Evolutionary conservation across 345 rosid genomes (phyloP).

Genomic region (sweet orange (Citrus sinensis)): DNA sequence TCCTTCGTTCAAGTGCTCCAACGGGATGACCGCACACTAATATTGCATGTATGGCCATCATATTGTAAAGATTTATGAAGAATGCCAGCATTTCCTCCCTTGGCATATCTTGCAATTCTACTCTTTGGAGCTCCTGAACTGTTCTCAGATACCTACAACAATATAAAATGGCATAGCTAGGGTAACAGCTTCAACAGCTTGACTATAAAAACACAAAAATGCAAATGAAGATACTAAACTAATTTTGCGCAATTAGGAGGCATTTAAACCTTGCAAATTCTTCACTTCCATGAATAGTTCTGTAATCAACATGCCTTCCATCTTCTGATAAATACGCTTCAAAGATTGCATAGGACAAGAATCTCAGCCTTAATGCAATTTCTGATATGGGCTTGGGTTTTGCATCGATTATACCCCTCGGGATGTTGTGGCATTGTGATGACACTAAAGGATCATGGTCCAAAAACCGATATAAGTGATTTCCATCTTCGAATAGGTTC

Average conservation of each 20-base stretch:
- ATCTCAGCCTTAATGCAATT: constrained; percentile 66
- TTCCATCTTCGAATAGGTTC: constrained; percentile 81
- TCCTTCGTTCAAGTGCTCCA: constrained; percentile 69
- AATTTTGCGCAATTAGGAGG: neutral
- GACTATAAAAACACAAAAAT: constrained; percentile 1
- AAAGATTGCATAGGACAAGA: constrained; percentile 56
- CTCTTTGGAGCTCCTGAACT: constrained; percentile 81
- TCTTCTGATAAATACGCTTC: constrained; percentile 75
- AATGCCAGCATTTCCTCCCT: constrained; percentile 84
- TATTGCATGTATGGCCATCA: constrained; percentile 88
- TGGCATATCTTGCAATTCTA: constrained; percentile 53
- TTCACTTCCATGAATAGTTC: constrained; percentile 91
- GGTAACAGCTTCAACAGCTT: constrained; percentile 1
- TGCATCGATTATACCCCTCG: constrained; percentile 68
- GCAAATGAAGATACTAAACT: neutral
- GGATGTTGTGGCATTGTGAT: constrained; percentile 77
- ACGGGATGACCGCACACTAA: constrained; percentile 65
- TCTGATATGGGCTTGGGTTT: constrained; percentile 70
- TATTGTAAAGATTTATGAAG: constrained; percentile 79
- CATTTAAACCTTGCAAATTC: constrained; percentile 78
- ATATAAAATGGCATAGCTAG: constrained; percentile 11
- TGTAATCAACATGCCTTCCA: constrained; percentile 84
- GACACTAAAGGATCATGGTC: constrained; percentile 72
- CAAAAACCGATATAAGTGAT: constrained; percentile 74
- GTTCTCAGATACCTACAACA: constrained; percentile 63